Base-by-base conservation (phyloP, 805 yeast species). In the Saitoella complicata region DNA sequence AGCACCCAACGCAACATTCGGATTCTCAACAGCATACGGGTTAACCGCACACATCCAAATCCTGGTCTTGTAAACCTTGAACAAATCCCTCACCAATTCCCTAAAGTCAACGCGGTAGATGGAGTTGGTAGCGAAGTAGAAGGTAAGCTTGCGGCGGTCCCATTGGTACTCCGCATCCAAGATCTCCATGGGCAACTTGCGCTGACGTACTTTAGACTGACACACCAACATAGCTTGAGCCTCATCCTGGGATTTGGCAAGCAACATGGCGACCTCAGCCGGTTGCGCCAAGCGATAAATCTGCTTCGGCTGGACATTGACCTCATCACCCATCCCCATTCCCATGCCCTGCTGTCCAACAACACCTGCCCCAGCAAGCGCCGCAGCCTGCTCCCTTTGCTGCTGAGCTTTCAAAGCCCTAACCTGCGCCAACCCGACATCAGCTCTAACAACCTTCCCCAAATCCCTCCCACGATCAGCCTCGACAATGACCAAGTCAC, bases 11-110 rank as follows among this genome's bases (percentile, higher is more conserved):
- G 21, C 21, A 21, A 21, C 21, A 21, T 21, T 21, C 21, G 21
- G 21, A 21, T 21, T 21, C 21, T 21, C 21, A 21, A 21, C 21
- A 4, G 38, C 30, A 8, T 21, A 21, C 21, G 34, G 21, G 30
- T 46, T 55, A 34, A 76, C 81, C 4, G 85, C 84, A 62, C 88
- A 80, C 91, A 82, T 80, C 93, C 93, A 82, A 55, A 80, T 80
- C 51, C 91, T 67, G 4, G 88, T 80, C 63, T 81, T 80, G 68
- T 79, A 81, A 42, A 76, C 72, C 48, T 82, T 66, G 63, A 80
- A 80, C 46, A 80, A 65, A 51, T 81, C 91, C 40, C 81, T 70
- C 6, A 80, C 86, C 58, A 81, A 69, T 51, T 79, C 86, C 49
- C 91, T 66, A 58, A 80, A 80, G 59, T 82, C 93, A 45, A 82